These are phyloP conservation scores for Suillus americanus DNA, from an alignment of 768 basidiomycete genomes.

Conservation along the genomic window DNA sequence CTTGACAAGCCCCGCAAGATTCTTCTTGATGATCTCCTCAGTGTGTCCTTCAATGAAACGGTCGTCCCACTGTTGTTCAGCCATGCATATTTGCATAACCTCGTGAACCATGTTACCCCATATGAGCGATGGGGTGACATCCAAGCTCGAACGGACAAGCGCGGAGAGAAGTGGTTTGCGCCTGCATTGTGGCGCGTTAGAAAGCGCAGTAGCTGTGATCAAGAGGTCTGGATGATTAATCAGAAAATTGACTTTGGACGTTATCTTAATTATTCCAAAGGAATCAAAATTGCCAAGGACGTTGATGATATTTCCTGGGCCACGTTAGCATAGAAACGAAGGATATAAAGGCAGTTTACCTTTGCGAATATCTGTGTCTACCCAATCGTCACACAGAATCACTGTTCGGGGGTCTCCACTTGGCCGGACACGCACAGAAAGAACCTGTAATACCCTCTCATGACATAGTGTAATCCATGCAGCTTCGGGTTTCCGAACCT, in stretches of 20 bases:
- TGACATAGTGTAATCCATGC: background rate
- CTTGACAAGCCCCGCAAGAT: slow-evolving; percentile 62
- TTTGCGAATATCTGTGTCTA: slow-evolving; percentile 53
- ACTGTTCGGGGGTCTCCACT: slow-evolving; percentile 45
- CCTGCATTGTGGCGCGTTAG: slow-evolving; percentile 78
- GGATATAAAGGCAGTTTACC: slow-evolving; percentile 41
- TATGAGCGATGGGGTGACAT: slow-evolving; percentile 65
- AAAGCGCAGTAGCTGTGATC: slow-evolving; percentile 85
- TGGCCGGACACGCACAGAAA: slow-evolving; percentile 48
- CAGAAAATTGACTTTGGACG: slow-evolving; percentile 63
- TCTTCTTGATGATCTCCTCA: slow-evolving; percentile 50
- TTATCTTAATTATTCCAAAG: slow-evolving; percentile 53
- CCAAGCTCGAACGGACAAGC: slow-evolving; percentile 57
- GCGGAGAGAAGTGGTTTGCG: slow-evolving; percentile 83
- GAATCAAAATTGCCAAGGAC: slow-evolving; percentile 53
- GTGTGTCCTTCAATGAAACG: slow-evolving; percentile 60
- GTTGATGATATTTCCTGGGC: slow-evolving; percentile 79
- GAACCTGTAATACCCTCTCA: slow-evolving; percentile 35
- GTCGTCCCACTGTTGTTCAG: slow-evolving; percentile 59
- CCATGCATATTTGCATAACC: slow-evolving; percentile 81
- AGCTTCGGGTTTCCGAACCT: slow-evolving; percentile 33
- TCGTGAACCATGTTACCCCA: slow-evolving; percentile 96
- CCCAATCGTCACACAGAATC: slow-evolving; percentile 79
- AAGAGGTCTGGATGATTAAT: slow-evolving; percentile 93
- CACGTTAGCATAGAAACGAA: background rate